Percentiles rank a stretch among this genome's conserved stretches.
Conservation (phyloP, 2,329 filamentous ascomycete species). For the Pseudocercospora eumusae region DNA sequence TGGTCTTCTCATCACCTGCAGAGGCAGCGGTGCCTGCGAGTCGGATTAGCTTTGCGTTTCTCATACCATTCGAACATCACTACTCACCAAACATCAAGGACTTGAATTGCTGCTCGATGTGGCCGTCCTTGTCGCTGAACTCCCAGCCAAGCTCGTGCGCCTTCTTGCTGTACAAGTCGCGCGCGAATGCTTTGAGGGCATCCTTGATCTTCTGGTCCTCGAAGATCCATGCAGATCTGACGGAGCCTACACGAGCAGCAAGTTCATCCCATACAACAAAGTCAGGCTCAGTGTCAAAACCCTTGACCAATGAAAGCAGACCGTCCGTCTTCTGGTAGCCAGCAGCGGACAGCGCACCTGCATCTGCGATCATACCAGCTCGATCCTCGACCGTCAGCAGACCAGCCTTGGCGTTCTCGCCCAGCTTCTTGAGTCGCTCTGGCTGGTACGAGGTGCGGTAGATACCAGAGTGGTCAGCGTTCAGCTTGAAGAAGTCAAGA, state of each 20-base stretch:
- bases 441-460: constrained; percentile 88
- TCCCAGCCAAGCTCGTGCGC: constrained; percentile 86
- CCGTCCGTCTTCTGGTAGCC: constrained; percentile 94
- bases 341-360: constrained; percentile 82
- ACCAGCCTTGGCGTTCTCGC: constrained; percentile 77
- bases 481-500: constrained; percentile 92
- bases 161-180: constrained; percentile 73
- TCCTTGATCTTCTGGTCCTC: constrained; percentile 73
- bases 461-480: constrained; percentile 89
- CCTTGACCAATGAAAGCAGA: constrained; percentile 78
- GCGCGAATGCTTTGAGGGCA: constrained; percentile 80
- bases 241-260: constrained; percentile 71
- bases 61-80: not conserved
- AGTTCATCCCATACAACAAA: constrained; percentile 97
- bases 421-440: constrained; percentile 81
- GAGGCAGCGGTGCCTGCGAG: constrained; percentile 60
- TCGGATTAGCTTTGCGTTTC: not conserved
- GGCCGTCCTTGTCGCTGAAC: constrained; percentile 80
- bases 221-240: constrained; percentile 85
- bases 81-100: constrained; percentile 78
- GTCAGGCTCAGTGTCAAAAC: constrained; percentile 77
- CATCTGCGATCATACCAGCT: constrained; percentile 86
- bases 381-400: constrained; percentile 85
- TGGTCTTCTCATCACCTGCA: constrained; percentile 74
- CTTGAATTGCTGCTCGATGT: constrained; percentile 94